Evolutionary conservation across 2,329 filamentous ascomycete genomes (phyloP).

Genomic region (Exserohilum turcica): DNA sequence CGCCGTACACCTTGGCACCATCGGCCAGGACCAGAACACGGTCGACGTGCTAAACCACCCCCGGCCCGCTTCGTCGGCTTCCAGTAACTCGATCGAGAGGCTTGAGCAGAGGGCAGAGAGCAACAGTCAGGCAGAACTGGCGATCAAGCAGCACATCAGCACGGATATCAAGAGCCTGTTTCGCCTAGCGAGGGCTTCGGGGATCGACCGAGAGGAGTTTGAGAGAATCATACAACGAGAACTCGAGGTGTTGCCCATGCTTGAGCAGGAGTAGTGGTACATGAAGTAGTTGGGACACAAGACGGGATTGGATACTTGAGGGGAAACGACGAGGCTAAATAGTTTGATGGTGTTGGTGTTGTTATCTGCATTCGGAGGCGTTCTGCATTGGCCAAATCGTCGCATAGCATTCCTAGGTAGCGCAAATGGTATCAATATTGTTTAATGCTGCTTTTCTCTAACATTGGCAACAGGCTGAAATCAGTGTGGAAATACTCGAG

Average conservation of each 20-base stretch:
- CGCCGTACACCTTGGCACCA: constrained; percentile 28
- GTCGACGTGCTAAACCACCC: constrained; percentile 43
- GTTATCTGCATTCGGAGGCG: constrained; percentile 15
- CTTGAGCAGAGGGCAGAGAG: constrained; percentile 62
- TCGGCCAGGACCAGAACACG: constrained; percentile 27
- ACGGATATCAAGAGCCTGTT: constrained; percentile 79
- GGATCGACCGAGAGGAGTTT: constrained; percentile 77
- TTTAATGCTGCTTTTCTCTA: not conserved
- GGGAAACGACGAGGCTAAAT: not conserved
- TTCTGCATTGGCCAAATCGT: constrained; percentile 11
- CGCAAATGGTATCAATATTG: not conserved
- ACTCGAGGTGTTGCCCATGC: constrained; percentile 70
- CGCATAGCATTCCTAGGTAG: constrained; percentile 7
- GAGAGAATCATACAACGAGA: constrained; percentile 73
- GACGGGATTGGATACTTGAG: not conserved
- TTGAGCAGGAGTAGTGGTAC: constrained; percentile 62
- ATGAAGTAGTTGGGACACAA: not conserved
- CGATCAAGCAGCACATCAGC: constrained; percentile 78
- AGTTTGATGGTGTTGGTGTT: too few relatives aligned
- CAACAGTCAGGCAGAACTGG: constrained; percentile 69
- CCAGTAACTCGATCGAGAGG: constrained; percentile 60
- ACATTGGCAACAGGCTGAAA: not conserved
- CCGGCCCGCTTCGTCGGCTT: constrained; percentile 49
- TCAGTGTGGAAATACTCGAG: not conserved
- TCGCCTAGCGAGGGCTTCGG: constrained; percentile 69